A percentile compares a stretch with the other conserved stretches of the same genome.
Evolutionary conservation across 306 rosid species (phyloP).

Genomic region (Dryas alaskensis): DNA sequence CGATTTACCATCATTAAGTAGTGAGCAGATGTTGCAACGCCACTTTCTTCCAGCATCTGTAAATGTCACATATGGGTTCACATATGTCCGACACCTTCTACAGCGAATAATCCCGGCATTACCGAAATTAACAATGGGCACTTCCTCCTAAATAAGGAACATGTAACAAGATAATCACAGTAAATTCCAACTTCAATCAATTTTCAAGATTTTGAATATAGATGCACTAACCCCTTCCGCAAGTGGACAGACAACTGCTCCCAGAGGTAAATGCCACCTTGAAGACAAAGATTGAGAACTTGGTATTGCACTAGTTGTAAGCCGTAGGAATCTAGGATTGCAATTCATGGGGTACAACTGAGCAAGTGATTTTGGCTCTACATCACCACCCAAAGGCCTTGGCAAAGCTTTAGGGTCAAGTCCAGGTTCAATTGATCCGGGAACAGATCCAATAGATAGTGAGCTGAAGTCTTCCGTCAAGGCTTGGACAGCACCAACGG

Average conservation of each 20-base stretch:
- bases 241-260: slow-evolving; percentile 97
- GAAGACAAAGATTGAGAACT: slow-evolving; percentile 93
- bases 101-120: slow-evolving; percentile 88
- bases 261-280: slow-evolving; percentile 98
- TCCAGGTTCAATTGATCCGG: slow-evolving; percentile 80
- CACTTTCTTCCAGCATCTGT: slow-evolving; percentile 96
- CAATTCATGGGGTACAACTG: slow-evolving; percentile 75
- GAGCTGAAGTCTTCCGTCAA: slow-evolving; percentile 86
- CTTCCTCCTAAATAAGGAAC: slow-evolving; percentile 69
- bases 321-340: slow-evolving; percentile 66
- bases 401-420: slow-evolving; percentile 75
- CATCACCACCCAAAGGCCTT: slow-evolving; percentile 88
- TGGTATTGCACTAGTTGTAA: slow-evolving; percentile 84
- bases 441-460: slow-evolving; percentile 73
- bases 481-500: slow-evolving; percentile 65
- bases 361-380: slow-evolving; percentile 55
- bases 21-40: slow-evolving; percentile 87
- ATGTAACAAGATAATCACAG: slow-evolving; percentile 25
- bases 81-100: slow-evolving; percentile 96
- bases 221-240: slow-evolving; percentile 83
- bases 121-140: slow-evolving; percentile 78
- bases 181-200: slow-evolving; percentile 1
- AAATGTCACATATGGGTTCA: slow-evolving; percentile 87
- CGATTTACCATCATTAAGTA: slow-evolving; percentile 90
- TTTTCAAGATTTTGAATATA: slow-evolving; percentile 26